Evolutionary conservation across 139 green algal species (phyloP).

Genomic region (Pleodorina starrii): DNA sequence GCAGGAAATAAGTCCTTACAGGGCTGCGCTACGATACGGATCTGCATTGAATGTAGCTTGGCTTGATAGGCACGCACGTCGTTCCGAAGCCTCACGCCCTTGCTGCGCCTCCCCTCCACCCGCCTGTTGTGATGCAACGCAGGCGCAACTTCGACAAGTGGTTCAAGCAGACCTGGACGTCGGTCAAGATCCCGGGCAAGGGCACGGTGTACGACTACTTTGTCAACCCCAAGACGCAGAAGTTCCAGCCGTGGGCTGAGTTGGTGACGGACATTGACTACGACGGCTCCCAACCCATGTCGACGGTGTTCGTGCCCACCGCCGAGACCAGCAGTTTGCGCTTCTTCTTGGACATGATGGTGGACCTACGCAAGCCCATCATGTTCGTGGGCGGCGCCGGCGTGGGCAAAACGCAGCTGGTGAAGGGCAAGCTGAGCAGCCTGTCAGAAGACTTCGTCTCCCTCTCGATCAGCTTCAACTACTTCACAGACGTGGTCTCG

Average conservation of each 20-base stretch:
- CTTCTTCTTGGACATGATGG: slow-evolving; percentile 91
- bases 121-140: too few relatives aligned
- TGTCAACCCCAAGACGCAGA: slow-evolving; percentile 87
- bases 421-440: slow-evolving; percentile 87
- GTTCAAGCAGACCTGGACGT: slow-evolving; percentile 89
- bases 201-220: slow-evolving; percentile 93
- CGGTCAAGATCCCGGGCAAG: slow-evolving; percentile 85
- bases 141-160: slow-evolving; percentile 93
- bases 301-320: slow-evolving; percentile 90
- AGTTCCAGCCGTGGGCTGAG: slow-evolving; percentile 91
- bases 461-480: slow-evolving; percentile 90
- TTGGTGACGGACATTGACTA: slow-evolving; percentile 86
- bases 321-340: slow-evolving; percentile 86
- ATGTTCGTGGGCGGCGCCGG: slow-evolving; percentile 92
- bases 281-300: slow-evolving; percentile 76
- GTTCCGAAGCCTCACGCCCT: too few relatives aligned
- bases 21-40: too few relatives aligned
- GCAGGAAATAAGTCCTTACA: too few relatives aligned
- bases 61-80: too few relatives aligned
- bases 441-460: slow-evolving; percentile 79
- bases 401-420: slow-evolving; percentile 92
- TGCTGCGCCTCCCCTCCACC: too few relatives aligned
- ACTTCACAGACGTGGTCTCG: slow-evolving; percentile 81
- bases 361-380: slow-evolving; percentile 88
- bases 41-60: too few relatives aligned